These are phyloP conservation scores for Sisymbrium altissimum DNA, from an alignment of 345 rosid species.

Conservation along the genomic window DNA sequence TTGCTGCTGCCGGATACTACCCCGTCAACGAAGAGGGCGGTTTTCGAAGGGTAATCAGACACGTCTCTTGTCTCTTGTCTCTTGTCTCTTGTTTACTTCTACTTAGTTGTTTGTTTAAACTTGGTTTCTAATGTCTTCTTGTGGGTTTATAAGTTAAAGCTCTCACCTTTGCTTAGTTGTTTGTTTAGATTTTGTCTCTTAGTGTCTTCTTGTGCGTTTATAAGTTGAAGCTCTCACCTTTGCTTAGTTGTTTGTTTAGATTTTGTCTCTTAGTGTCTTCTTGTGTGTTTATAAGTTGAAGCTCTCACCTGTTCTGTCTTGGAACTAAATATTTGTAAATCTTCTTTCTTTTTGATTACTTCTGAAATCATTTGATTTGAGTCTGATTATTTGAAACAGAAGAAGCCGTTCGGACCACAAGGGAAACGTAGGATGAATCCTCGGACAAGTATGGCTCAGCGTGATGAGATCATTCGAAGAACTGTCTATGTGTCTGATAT, in stretches of 20 bases:
- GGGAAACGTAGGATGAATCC: constrained; percentile 65
- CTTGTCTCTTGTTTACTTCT: neutral
- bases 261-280: neutral
- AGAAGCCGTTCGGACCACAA: constrained; percentile 53
- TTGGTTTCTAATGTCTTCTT: constrained; percentile 5
- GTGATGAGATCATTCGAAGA: constrained; percentile 75
- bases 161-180: constrained; percentile 1
- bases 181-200: neutral
- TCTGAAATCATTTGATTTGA: neutral
- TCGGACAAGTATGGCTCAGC: constrained; percentile 83
- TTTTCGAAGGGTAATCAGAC: constrained; percentile 52
- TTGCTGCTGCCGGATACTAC: constrained; percentile 35
- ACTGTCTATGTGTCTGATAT: constrained; percentile 93
- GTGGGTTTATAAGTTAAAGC: neutral
- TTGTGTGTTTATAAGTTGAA: neutral
- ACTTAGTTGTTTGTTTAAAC: neutral
- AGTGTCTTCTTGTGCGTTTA: constrained; percentile 6
- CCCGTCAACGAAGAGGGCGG: constrained; percentile 42
- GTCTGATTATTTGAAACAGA: constrained; percentile 38
- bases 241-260: neutral
- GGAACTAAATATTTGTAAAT: neutral
- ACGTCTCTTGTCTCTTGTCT: neutral
- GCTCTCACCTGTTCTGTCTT: constrained; percentile 5
- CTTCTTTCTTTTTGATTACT: neutral
- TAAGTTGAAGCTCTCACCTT: constrained; percentile 7